A percentile compares a stretch with the other conserved stretches of the same genome.
These are phyloP conservation scores for Chrysanthemum makinoi DNA, from an alignment of 129 eudicot genomes.

Conservation along the genomic window DNA sequence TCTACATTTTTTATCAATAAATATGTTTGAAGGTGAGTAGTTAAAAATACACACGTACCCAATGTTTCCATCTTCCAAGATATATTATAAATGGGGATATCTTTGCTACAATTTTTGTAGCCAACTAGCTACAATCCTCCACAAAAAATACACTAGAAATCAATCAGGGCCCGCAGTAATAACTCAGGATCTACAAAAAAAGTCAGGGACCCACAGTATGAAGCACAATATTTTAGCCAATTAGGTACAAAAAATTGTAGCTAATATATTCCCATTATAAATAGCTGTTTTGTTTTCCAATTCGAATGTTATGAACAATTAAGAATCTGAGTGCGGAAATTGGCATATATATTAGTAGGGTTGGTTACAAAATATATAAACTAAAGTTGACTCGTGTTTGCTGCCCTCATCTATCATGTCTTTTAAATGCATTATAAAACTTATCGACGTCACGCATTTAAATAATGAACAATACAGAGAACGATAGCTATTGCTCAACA, in stretches of 20 bases:
- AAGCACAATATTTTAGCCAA: too few relatives aligned
- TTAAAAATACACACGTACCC: not conserved
- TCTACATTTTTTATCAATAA: not conserved
- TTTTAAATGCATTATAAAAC: not conserved
- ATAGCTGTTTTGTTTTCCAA: not conserved
- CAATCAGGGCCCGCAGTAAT: too few relatives aligned
- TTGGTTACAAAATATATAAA: slow-evolving; percentile 1
- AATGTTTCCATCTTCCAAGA: not conserved
- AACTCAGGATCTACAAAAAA: too few relatives aligned
- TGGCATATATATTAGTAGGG: not conserved
- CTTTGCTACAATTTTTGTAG: too few relatives aligned
- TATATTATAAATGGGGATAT: not conserved
- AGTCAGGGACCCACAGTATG: too few relatives aligned
- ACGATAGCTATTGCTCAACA: not conserved
- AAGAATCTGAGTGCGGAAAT: not conserved
- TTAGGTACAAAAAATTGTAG: too few relatives aligned
- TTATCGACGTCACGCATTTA: not conserved
- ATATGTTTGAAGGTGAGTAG: slow-evolving; percentile 15
- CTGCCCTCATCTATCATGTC: slow-evolving; percentile 27
- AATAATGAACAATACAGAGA: not conserved
- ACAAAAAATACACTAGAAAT: too few relatives aligned
- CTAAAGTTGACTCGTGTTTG: not conserved
- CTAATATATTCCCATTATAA: too few relatives aligned
- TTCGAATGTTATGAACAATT: not conserved
- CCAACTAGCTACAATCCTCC: too few relatives aligned